Evolutionary conservation across 169 alveolate species (phyloP), one percentile per base, ranked within the genome.

Genomic region (Eimeria zaria): DNA sequence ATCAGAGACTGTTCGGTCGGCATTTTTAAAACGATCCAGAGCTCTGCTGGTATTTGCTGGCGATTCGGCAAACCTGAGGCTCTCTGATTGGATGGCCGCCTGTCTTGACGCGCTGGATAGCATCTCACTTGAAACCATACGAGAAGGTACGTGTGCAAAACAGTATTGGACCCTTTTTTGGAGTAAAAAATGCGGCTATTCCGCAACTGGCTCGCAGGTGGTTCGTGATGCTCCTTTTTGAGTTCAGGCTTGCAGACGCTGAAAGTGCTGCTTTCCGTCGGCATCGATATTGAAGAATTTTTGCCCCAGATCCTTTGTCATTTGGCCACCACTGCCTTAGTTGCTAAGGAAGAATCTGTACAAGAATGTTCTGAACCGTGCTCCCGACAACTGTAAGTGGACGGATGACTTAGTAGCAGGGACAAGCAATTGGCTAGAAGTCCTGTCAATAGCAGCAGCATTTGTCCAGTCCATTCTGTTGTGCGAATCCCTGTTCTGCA

Each of bases 1-100:
- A 0, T 41, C 81, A 24, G 93, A 87, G 44, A 41, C 36, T 22
- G 48, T 87, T 33, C 81, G 93, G 58, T 22, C 67, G 44, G 58
- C 36, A 9, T 87, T 87, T 33, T 48, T 87, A 18, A 87, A 36
- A 33, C 93, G 81, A 67, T 58, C 93, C 39, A 58, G 93, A 55
- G 58, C 30, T 4, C 93, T 87, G 41, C 46, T 87, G 51, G 44
- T 33, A 22, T 87, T 87, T 41, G 93, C 93, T 71, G 67, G 83
- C 22, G 51, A 58, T 24, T 87, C 81, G 24, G 81, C 81, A 36
- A 87, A 87, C 36, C 51, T 87, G 64, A 60, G 93, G n/a, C 81
- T 87, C 27, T 87, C 24, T 44, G 93, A 87, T 76, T 87, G 93
- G 93, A 87, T 87, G 93, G 39, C 48, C 64, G 8, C 36, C 27